These are phyloP conservation scores for Aspergillus piperis DNA, from an alignment of 2,329 filamentous ascomycete species.

Conservation along the genomic window DNA sequence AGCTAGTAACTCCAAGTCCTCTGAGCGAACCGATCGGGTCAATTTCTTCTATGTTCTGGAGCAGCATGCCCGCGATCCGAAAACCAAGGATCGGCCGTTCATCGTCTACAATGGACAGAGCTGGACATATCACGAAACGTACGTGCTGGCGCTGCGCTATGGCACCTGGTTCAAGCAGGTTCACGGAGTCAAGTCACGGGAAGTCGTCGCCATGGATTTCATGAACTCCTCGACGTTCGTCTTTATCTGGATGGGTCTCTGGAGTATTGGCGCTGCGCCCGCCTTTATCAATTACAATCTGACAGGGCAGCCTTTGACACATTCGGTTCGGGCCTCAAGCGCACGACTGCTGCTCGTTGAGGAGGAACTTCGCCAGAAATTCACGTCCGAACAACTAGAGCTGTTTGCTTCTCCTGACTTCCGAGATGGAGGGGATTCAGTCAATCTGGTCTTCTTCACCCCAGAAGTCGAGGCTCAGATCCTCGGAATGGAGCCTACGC, in stretches of 20 bases:
- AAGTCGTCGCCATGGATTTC: conserved; percentile 79
- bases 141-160: conserved; percentile 70
- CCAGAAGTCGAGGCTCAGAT: conserved; percentile 59
- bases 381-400: conserved; percentile 44
- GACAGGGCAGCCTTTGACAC: conserved; percentile 66
- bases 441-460: conserved; percentile 65
- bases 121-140: conserved; percentile 75
- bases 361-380: conserved; percentile 59
- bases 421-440: conserved; percentile 45
- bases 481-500: conserved; percentile 52
- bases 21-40: conserved; percentile 61
- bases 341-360: conserved; percentile 71
- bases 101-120: conserved; percentile 68
- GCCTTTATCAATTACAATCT: conserved; percentile 91
- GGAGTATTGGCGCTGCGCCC: conserved; percentile 79
- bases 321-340: conserved; percentile 71
- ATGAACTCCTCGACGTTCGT: conserved; percentile 79
- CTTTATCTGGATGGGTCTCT: conserved; percentile 74
- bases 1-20: conserved; percentile 46
- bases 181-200: conserved; percentile 65
- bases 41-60: conserved; percentile 79
- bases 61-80: conserved; percentile 60
- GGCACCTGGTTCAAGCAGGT: conserved; percentile 71
- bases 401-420: conserved; percentile 44
- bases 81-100: conserved; percentile 54